Conservation (phyloP, 1,284 basidiomycete genomes). For the Takashimella koratensis region DNA sequence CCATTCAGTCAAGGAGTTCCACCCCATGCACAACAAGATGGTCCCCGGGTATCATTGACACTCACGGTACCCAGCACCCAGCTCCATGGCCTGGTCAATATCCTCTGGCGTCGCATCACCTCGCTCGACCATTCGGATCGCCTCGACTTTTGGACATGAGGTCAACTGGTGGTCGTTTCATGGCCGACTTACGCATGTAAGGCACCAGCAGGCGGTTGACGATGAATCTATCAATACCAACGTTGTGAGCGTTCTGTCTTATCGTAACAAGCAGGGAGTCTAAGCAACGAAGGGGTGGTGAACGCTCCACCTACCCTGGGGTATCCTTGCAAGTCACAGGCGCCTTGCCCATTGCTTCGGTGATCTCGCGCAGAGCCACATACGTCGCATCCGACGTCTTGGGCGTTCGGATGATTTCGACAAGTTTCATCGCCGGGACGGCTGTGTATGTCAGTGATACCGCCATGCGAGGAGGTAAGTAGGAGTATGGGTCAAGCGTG, state of each 20-base stretch:
- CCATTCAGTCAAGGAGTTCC: too few species aligned
- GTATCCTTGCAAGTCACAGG: slow-evolving; percentile 58
- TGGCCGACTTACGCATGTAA: slow-evolving; percentile 49
- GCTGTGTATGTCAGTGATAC: slow-evolving; percentile 13
- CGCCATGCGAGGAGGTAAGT: slow-evolving; percentile 1
- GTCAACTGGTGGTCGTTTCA: background rate
- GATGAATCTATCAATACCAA: slow-evolving; percentile 45
- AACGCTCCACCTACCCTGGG: slow-evolving; percentile 42
- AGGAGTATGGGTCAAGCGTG: background rate
- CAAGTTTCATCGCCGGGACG: slow-evolving; percentile 56
- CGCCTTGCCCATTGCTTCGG: slow-evolving; percentile 54
- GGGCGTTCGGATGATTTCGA: slow-evolving; percentile 55
- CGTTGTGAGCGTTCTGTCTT: slow-evolving; percentile 5
- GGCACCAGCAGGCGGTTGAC: slow-evolving; percentile 56
- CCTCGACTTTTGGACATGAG: slow-evolving; percentile 50
- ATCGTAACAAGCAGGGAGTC: too few species aligned
- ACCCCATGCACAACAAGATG: too few species aligned
- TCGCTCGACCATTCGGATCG: slow-evolving; percentile 57
- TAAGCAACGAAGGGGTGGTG: background rate
- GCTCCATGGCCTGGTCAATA: slow-evolving; percentile 59
- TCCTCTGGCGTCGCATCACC: slow-evolving; percentile 58
- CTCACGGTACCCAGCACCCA: slow-evolving; percentile 55
- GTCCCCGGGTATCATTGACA: too few species aligned
- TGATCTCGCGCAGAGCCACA: slow-evolving; percentile 52
- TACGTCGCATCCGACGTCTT: slow-evolving; percentile 53